Evolutionary conservation across 345 rosid genomes (phyloP), one percentile per base, ranked within the genome.

Genomic region (Isatis tinctoria): DNA sequence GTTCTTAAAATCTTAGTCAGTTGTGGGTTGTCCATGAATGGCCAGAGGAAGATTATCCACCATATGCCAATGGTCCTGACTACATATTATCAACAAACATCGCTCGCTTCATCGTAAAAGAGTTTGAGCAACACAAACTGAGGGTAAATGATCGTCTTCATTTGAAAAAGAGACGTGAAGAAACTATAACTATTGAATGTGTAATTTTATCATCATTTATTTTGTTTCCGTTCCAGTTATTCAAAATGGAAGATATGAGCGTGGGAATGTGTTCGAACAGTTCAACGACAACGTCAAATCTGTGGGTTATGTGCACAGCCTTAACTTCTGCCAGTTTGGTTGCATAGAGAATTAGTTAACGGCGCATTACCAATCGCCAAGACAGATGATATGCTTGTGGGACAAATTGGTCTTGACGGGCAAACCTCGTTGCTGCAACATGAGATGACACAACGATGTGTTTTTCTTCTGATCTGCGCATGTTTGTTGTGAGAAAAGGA

Each of bases 231-330:
- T 14, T 59, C 1, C 86, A 88, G 96, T 47, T 90, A 75, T 90
- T 88, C 79, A 90, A 90, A 79, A 90, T 90, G 96, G 93, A 90
- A 77, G 96, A 90, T 44, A 91, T 90, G 76, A 90, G 96, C 13
- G 80, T 88, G 85, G 93, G 96, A 81, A 84, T 88, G 96, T 90
- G 93, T 91, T 90, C 41, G 88, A 85, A 85, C 82, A 85, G 69
- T 90, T 88, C 74, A 88, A 88, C 78, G 74, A 76, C 72, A 72
- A 77, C 64, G 18, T 84, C 9, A 85, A 80, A 62, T 71, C 87
- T 0, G 93, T 90, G 66, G 86, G 82, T 60, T 88, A 85, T 40
- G 52, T 56, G 18, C 96, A 90, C 82, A 86, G 90, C 77, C 70
- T 87, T 27, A 88, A 80, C 67, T 90, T 83, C 83, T 87, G 91